These are phyloP conservation scores for Russula emetica DNA, from an alignment of 768 basidiomycete species.

Conservation along the genomic window DNA sequence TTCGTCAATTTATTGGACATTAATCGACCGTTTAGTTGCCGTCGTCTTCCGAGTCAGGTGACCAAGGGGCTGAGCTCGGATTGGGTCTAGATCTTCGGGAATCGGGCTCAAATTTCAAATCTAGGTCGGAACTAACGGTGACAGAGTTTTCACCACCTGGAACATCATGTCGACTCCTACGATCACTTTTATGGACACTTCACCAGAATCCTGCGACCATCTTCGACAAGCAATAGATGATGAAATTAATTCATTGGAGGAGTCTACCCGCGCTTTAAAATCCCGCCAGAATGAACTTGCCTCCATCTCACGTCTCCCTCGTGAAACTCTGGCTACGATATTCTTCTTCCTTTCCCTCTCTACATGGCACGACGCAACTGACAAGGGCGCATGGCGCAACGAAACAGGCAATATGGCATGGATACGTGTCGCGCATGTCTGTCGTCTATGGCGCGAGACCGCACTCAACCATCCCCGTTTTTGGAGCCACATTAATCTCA, in stretches of 20 bases:
- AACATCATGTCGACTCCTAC: neutral
- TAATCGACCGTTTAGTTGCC: too few relatives aligned
- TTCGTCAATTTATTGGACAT: too few relatives aligned
- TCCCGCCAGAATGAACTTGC: constrained; percentile 14
- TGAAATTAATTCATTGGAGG: constrained; percentile 11
- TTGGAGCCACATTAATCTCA: constrained; percentile 16
- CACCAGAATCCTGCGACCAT: neutral
- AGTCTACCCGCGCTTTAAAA: neutral
- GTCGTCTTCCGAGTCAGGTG: too few relatives aligned
- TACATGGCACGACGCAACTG: too few relatives aligned
- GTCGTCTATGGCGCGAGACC: constrained; percentile 22
- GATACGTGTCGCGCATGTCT: constrained; percentile 19
- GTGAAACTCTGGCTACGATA: constrained; percentile 6
- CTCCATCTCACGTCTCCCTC: constrained; percentile 15
- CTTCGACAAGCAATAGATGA: constrained; percentile 12
- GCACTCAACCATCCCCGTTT: constrained; percentile 13
- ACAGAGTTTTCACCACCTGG: too few relatives aligned
- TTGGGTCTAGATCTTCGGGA: too few relatives aligned
- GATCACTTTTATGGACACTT: neutral
- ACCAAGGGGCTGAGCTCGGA: too few relatives aligned
- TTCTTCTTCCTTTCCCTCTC: constrained; percentile 8
- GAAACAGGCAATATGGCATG: neutral
- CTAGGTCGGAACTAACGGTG: too few relatives aligned
- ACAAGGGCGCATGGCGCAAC: too few relatives aligned
- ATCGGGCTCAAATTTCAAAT: too few relatives aligned